Percentiles rank a stretch among this genome's conserved stretches.
These are phyloP conservation scores for Triticum timopheevii DNA, from an alignment of 176 grass and related monocot genomes.

Conservation along the genomic window DNA sequence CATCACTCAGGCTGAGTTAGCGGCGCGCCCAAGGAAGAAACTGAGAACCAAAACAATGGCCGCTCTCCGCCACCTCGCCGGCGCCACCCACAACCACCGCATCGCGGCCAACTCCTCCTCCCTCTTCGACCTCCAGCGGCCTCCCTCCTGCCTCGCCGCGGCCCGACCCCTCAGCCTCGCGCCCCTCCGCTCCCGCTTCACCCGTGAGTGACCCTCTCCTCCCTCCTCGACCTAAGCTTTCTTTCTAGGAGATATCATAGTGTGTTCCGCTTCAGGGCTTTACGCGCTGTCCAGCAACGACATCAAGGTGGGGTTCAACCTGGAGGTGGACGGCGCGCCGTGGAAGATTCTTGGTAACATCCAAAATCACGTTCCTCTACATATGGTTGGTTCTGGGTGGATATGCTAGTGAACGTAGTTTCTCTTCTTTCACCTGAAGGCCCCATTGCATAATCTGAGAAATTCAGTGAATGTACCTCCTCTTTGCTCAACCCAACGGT, in stretches of 20 bases:
- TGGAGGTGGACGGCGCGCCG: conserved; percentile 86
- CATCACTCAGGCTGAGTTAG: neutral
- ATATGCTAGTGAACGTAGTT: neutral
- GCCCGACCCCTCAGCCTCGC: conserved; percentile 13
- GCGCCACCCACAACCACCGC: conserved; percentile 14
- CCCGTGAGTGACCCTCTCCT: conserved; percentile 7
- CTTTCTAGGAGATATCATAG: neutral
- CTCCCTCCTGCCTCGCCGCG: neutral
- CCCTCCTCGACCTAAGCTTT: neutral
- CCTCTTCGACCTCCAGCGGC: neutral
- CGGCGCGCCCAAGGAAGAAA: neutral
- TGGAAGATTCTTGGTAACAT: conserved; percentile 81
- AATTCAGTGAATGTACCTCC: neutral
- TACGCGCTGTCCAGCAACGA: conserved; percentile 91
- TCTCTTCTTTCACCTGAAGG: too few relatives aligned
- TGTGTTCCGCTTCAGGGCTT: conserved; percentile 45
- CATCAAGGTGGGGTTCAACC: conserved; percentile 78
- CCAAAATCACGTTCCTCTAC: neutral
- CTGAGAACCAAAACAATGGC: conserved; percentile 34
- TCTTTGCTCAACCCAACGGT: neutral
- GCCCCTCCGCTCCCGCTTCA: conserved; percentile 34
- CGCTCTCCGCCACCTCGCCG: conserved; percentile 49
- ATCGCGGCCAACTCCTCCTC: conserved; percentile 15
- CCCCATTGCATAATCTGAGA: neutral
- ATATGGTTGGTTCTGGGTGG: neutral